phyloP scores from a whole-genome alignment of 345 rosid genomes.

The Mallotus nudiflorus region DNA sequence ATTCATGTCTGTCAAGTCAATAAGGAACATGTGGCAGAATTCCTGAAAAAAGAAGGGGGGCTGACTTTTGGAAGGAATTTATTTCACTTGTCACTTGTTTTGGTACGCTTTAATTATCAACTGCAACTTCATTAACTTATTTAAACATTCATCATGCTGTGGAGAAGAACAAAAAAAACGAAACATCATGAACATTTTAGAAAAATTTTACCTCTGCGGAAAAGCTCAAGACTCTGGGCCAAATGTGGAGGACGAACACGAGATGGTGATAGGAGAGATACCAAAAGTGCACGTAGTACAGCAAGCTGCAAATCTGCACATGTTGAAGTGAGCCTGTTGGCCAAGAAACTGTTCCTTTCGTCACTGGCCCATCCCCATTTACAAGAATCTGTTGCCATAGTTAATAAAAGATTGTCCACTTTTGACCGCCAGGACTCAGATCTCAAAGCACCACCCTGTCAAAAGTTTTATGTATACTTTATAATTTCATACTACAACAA shows the following conservation, averaged over 20 bases:
- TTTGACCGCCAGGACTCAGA: constrained; percentile 66
- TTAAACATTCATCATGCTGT: background rate
- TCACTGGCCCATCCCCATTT: constrained; percentile 53
- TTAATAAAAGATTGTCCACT: constrained; percentile 60
- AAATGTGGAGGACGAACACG: constrained; percentile 55
- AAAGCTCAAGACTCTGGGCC: constrained; percentile 70
- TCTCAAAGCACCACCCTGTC: constrained; percentile 70
- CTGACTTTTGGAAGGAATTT: no score
- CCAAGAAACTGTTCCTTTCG: constrained; percentile 36
- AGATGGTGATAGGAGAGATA: constrained; percentile 75
- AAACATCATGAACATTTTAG: background rate
- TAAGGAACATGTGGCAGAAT: background rate
- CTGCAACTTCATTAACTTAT: background rate
- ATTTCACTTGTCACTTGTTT: no score
- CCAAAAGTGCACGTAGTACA: constrained; percentile 66
- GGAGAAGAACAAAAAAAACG: background rate
- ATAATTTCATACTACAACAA: background rate
- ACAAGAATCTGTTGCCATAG: constrained; percentile 54
- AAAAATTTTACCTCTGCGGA: constrained; percentile 58
- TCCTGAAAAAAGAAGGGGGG: no score
- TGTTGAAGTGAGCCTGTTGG: constrained; percentile 30
- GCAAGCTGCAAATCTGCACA: constrained; percentile 67
- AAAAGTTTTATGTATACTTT: constrained; percentile 2
- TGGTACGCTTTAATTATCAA: background rate
- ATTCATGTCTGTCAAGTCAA: no score